Evolutionary conservation across 2,329 filamentous ascomycete species (phyloP).

Genomic region (Botrytis pseudocinerea): DNA sequence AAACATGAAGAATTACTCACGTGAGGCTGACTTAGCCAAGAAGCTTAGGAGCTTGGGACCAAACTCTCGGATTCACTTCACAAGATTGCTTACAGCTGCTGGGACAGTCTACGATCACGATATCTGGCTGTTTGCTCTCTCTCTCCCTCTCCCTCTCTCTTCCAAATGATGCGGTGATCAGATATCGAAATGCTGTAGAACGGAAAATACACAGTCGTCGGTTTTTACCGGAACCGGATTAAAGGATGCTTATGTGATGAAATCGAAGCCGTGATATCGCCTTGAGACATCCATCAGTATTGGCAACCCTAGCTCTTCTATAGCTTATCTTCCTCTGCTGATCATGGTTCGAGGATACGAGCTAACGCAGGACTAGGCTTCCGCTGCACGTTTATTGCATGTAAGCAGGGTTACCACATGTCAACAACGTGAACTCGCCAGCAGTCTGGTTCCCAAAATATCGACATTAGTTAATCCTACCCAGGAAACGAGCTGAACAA

Average conservation of each 20-base stretch:
- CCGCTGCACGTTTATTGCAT: background rate
- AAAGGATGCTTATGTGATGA: background rate
- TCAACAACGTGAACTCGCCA: conserved; percentile 2
- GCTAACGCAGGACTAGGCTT: background rate
- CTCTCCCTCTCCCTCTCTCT: background rate
- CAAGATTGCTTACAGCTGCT: background rate
- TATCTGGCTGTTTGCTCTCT: background rate
- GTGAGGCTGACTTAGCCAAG: background rate
- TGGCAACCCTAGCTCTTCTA: background rate
- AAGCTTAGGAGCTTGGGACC: background rate
- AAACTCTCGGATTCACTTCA: background rate
- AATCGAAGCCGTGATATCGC: background rate
- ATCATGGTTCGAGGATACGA: background rate
- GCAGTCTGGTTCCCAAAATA: conserved; percentile 4
- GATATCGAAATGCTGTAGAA: background rate
- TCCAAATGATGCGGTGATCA: background rate
- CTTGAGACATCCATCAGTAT: background rate
- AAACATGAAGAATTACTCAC: background rate
- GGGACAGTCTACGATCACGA: background rate
- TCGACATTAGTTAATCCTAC: background rate
- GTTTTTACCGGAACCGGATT: background rate
- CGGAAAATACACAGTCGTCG: too few relatives aligned
- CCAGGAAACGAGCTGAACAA: background rate
- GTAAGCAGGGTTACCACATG: conserved; percentile 12
- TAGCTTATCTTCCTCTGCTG: background rate